Evolutionary conservation across 106 monocot species (phyloP), one percentile per base, ranked within the genome.

Genomic region (Platanthera guangdongensis): DNA sequence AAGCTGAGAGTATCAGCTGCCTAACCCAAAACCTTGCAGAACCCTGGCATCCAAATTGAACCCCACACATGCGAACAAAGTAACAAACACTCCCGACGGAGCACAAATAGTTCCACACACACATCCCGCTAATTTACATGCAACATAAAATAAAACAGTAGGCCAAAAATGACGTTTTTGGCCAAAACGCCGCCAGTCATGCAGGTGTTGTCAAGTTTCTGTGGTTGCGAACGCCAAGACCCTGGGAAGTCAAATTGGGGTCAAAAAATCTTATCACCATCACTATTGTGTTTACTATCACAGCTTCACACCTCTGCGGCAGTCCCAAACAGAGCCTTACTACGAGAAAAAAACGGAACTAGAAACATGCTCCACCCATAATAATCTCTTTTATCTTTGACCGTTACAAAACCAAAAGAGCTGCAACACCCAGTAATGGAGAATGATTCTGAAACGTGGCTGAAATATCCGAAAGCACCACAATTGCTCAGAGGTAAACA

Each of bases 41-140:
- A 73, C 77, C 45, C 74, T 72, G 81, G 81, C 80, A 52, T 72
- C 72, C 53, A 83, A 86, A 81, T 51, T 79, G 79, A 32, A 65
- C 65, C 32, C 79, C 86, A 71, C 73, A 65, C 83, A 89, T 84
- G 89, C 86, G 83, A 86, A 86, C 70, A 47, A 65, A 65, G 28
- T 25, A 30, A 65, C 7, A n/a, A 16, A 59, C 59, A 59, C n/a
- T 59, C 52, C 52, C 52, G 52, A 53, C 52, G 13, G 52, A 53
- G 8, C 8, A 3, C 11, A 53, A 0, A 53, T 4, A 59, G 15
- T 18, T 16, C 7, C 4, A 15, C 18, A 39, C 2, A 39, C 39
- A 39, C 39, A 39, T 39, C 39, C 39, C 39, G 3, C 39, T 39
- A 0, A 1, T 39, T 39, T 39, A 39, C 39, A 39, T 39, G 39